A percentile compares a stretch with the other conserved stretches of the same genome.
Evolutionary conservation across 768 basidiomycete species (phyloP).

Genomic region (Termitomyces heimii): DNA sequence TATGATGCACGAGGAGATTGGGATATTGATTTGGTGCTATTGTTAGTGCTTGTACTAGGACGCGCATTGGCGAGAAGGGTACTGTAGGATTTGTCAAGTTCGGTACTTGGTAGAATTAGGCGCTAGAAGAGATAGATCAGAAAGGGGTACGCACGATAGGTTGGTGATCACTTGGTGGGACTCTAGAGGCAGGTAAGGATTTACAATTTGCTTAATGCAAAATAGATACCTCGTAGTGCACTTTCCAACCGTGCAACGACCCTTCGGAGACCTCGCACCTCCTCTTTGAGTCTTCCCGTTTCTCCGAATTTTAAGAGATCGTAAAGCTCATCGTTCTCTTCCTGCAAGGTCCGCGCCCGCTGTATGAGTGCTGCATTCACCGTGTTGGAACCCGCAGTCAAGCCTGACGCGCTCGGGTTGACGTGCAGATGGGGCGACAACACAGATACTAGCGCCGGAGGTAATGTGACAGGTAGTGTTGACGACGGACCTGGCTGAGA

Average conservation of each 20-base stretch:
- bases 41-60: slow-evolving; percentile 28
- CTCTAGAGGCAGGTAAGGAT: slow-evolving; percentile 37
- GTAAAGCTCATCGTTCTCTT: slow-evolving; percentile 86
- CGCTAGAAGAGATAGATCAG: slow-evolving; percentile 8
- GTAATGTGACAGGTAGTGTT: slow-evolving; percentile 61
- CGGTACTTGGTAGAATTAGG: slow-evolving; percentile 40
- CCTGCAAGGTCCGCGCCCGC: slow-evolving; percentile 65
- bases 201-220: background rate
- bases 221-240: slow-evolving; percentile 62
- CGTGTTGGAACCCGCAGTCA: slow-evolving; percentile 39
- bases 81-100: slow-evolving; percentile 74
- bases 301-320: slow-evolving; percentile 67
- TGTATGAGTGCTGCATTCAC: slow-evolving; percentile 73
- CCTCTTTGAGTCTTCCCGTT: slow-evolving; percentile 77
- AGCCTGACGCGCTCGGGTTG: slow-evolving; percentile 23
- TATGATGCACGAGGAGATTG: slow-evolving; percentile 44
- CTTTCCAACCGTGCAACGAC: slow-evolving; percentile 66
- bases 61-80: slow-evolving; percentile 43
- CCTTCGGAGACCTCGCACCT: slow-evolving; percentile 63
- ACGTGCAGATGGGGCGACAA: slow-evolving; percentile 61
- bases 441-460: slow-evolving; percentile 63
- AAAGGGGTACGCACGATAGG: slow-evolving; percentile 55
- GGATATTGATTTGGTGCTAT: slow-evolving; percentile 31
- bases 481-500: slow-evolving; percentile 54
- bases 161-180: slow-evolving; percentile 68